A percentile compares a stretch with the other conserved stretches of the same genome.
phyloP scores from a whole-genome alignment of 306 rosid species.

The Pterocarpus macrocarpus region DNA sequence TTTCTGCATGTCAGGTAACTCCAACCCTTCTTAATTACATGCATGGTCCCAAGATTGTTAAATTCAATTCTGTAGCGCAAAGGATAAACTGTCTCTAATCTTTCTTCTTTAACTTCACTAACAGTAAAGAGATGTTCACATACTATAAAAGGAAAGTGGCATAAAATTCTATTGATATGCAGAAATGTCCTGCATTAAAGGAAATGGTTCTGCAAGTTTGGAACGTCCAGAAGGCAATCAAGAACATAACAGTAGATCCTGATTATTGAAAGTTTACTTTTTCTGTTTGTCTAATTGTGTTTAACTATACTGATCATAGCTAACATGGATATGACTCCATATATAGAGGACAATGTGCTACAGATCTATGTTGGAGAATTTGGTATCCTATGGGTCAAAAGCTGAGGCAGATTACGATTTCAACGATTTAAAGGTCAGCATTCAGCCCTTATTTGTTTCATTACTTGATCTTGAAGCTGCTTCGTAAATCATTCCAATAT shows the following conservation, averaged over 20 bases:
- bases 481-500: no score
- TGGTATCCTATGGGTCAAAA: not conserved
- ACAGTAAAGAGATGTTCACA: not conserved
- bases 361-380: not conserved
- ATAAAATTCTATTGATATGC: not conserved
- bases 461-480: no score
- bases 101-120: not conserved
- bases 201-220: not conserved
- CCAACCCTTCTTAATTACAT: not conserved
- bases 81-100: not conserved
- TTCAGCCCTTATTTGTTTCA: not conserved
- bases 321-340: not conserved
- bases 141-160: not conserved
- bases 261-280: not conserved
- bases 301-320: not conserved
- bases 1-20: constrained; percentile 37
- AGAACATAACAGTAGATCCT: not conserved
- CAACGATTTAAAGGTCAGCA: not conserved
- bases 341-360: not conserved
- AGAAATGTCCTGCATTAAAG: not conserved
- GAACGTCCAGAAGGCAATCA: not conserved
- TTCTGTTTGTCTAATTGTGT: not conserved
- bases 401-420: not conserved
- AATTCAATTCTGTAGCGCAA: not conserved
- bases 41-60: constrained; percentile 21